Base-by-base conservation (phyloP, 2,329 filamentous ascomycete genomes). In the Colletotrichum sp. region DNA sequence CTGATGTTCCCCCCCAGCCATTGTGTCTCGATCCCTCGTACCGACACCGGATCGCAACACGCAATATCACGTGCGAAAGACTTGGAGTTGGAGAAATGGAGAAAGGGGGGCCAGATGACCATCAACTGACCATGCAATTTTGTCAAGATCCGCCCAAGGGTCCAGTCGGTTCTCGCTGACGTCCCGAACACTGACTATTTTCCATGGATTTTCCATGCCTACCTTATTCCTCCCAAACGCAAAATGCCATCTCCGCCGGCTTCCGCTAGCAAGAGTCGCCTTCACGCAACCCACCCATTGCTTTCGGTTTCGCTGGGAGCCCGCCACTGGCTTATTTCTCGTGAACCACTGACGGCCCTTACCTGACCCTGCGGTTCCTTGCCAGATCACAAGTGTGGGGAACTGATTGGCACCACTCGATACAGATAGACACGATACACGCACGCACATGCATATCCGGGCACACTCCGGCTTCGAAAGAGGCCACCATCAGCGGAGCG, bases 51-150 rank as follows among this genome's bases (percentile, higher is more conserved):
- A 71, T 12, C 15, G 34, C 57, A 34, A 63, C 36, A 63, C 18
- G 24, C 24, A 30, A 15, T 63, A 68, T 75, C 73, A 75, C 73
- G 73, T 75, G 73, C 64, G 22, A 73, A 63, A 48, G 15, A 26
- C 55, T 26, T 13, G 22, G 16, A 64, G 59, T 68, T 64, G 69
- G 63, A 75, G 69, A 63, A 63, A 63, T 62, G 48, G 39, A 52
- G 72, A 18, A 64, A 10, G 16, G 32, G 30, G 24, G 32, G 59
- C 73, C 73, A 68, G 69, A 68, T 75, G 73, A 75, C 73, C 73
- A 68, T 68, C 22, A 69, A 69, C 22, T 44, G 62, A 44, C 62
- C 34, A 44, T 39, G 34, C 32, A 64, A 57, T 72, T 75, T 75
- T 73, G 26, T 16, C 60, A 10, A 63, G 68, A 67, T 75, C 68